Conservation (phyloP, 345 rosid species). For the Brassica incana region DNA sequence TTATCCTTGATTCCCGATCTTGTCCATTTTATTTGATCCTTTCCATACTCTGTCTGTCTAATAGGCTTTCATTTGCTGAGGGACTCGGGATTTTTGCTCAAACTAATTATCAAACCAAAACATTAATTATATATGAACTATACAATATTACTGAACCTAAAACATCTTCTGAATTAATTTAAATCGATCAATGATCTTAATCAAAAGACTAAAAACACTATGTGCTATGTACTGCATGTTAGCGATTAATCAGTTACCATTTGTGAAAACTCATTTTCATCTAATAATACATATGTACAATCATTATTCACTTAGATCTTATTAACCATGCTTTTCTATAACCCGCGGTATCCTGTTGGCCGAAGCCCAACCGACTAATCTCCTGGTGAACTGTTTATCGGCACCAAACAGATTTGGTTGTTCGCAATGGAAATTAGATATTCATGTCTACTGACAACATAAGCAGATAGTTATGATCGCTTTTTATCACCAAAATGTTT, state of each 20-base stretch:
- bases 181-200: neutral
- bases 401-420: too few species aligned
- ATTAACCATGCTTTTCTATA: too few species aligned
- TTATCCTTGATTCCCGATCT: constrained; percentile 47
- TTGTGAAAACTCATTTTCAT: neutral
- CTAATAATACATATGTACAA: neutral
- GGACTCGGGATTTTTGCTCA: neutral
- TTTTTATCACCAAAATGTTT: neutral
- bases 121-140: neutral
- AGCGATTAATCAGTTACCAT: neutral
- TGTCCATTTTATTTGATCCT: constrained; percentile 45
- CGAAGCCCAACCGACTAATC: too few species aligned
- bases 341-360: too few species aligned
- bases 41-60: constrained; percentile 29
- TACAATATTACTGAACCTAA: constrained; percentile 7
- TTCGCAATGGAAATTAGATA: too few species aligned
- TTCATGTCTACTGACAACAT: too few species aligned
- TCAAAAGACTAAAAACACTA: neutral
- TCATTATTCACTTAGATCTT: neutral
- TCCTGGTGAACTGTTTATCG: too few species aligned
- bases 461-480: too few species aligned
- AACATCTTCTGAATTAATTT: neutral
- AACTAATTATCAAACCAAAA: constrained; percentile 7
- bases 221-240: neutral
- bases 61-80: constrained; percentile 16